Conservation (phyloP, 371 early-diverging fungal genomes). For the Syncephalastrum racemosum region DNA sequence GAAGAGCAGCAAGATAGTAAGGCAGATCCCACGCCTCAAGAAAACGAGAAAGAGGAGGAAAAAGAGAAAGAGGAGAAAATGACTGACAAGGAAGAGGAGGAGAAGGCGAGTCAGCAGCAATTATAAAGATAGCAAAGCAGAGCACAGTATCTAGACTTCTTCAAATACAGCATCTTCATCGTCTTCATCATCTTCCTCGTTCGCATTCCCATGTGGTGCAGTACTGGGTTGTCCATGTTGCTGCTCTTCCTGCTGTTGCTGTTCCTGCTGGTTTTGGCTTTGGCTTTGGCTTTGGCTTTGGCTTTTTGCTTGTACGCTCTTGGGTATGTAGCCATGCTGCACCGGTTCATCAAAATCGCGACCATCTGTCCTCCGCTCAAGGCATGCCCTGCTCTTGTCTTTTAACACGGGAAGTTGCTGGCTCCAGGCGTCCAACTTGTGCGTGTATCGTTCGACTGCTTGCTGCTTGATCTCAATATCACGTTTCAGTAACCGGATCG, state of each 20-base stretch:
- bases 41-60: constrained; percentile 22
- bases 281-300: no score
- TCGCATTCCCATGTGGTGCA: neutral
- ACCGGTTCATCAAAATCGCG: constrained; percentile 13
- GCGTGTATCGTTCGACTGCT: constrained; percentile 14
- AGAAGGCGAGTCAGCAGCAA: neutral
- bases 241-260: constrained; percentile 1
- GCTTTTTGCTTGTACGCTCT: neutral
- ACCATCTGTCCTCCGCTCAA: constrained; percentile 17
- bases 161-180: constrained; percentile 23
- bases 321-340: constrained; percentile 4
- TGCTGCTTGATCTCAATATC: constrained; percentile 22
- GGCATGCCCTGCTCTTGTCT: constrained; percentile 11
- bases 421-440: constrained; percentile 17
- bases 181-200: constrained; percentile 16
- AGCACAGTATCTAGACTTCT: constrained; percentile 18
- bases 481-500: constrained; percentile 17
- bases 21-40: neutral
- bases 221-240: neutral
- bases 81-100: constrained; percentile 32
- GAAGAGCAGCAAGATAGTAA: neutral
- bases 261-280: no score
- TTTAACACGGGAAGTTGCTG: constrained; percentile 16
- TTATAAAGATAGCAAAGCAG: no score
- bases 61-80: constrained; percentile 15